Conservation (phyloP, 2,329 filamentous ascomycete genomes). For the Gnomoniopsis smithogilvyi region DNA sequence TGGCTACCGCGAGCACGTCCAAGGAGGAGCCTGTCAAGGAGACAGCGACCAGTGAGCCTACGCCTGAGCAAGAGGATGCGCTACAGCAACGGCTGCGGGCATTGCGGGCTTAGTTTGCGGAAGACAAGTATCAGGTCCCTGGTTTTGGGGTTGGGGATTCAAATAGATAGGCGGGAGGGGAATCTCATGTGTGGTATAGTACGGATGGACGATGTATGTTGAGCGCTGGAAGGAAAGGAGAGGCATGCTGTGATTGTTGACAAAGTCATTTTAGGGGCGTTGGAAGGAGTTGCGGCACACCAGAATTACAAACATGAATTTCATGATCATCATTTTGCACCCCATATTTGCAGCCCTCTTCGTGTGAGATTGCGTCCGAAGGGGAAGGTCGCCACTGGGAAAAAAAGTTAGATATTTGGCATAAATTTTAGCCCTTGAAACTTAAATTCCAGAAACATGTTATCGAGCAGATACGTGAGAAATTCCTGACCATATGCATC, state of each 20-base stretch:
- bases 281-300: conserved; percentile 6
- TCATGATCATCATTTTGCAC: conserved; percentile 3
- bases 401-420: not conserved
- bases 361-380: not conserved
- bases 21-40: conserved; percentile 53
- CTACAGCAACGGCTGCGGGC: conserved; percentile 60
- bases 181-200: no score
- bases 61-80: conserved; percentile 75
- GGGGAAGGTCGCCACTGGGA: no score
- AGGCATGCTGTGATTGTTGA: not conserved
- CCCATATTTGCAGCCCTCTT: not conserved
- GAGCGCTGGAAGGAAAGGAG: not conserved
- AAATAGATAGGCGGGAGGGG: no score
- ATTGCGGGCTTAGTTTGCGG: conserved; percentile 42
- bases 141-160: not conserved
- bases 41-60: conserved; percentile 60
- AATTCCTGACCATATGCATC: no score
- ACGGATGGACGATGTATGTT: not conserved
- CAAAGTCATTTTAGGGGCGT: conserved; percentile 9
- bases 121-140: not conserved
- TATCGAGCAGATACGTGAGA: no score
- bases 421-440: no score
- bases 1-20: conserved; percentile 55
- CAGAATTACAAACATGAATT: conserved; percentile 1
- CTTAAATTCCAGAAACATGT: no score